Conservation (phyloP, 225 moss, liverwort and hornwort genomes). For the Physcomitrium patens region DNA sequence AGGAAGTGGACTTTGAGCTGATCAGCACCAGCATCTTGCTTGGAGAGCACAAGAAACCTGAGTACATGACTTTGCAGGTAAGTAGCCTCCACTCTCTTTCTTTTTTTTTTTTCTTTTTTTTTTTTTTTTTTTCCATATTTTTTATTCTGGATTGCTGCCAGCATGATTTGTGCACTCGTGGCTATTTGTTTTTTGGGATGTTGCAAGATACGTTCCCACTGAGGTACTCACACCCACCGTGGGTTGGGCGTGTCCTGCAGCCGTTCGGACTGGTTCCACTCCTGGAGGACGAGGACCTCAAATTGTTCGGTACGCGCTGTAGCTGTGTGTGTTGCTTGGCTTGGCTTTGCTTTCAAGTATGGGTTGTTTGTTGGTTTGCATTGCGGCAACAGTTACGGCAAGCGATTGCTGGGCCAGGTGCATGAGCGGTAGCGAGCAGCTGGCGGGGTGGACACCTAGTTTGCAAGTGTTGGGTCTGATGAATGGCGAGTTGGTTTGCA, state of each 20-base stretch:
- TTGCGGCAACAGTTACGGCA: background rate
- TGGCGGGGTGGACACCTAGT: too few species aligned
- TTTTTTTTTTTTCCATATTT: too few species aligned
- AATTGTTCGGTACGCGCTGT: slow-evolving; percentile 43
- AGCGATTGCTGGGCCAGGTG: too few species aligned
- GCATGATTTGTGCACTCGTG: background rate
- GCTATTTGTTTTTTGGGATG: background rate
- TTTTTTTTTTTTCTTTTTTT: too few species aligned
- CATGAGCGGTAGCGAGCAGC: background rate
- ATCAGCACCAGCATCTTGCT: background rate
- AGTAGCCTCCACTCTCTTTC: background rate
- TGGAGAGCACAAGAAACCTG: slow-evolving; percentile 6
- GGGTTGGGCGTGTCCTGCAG: slow-evolving; percentile 34
- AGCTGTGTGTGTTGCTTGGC: background rate
- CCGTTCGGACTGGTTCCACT: slow-evolving; percentile 52
- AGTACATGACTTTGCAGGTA: slow-evolving; percentile 15
- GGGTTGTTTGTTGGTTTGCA: background rate
- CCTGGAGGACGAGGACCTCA: slow-evolving; percentile 49
- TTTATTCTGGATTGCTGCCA: too few species aligned
- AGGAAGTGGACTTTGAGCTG: slow-evolving; percentile 13
- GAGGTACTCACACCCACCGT: background rate
- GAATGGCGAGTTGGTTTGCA: background rate
- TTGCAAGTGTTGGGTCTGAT: background rate
- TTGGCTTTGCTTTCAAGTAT: background rate
- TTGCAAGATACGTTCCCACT: background rate